phyloP scores from a whole-genome alignment of 208 protist genomes.

The Leishmania major region DNA sequence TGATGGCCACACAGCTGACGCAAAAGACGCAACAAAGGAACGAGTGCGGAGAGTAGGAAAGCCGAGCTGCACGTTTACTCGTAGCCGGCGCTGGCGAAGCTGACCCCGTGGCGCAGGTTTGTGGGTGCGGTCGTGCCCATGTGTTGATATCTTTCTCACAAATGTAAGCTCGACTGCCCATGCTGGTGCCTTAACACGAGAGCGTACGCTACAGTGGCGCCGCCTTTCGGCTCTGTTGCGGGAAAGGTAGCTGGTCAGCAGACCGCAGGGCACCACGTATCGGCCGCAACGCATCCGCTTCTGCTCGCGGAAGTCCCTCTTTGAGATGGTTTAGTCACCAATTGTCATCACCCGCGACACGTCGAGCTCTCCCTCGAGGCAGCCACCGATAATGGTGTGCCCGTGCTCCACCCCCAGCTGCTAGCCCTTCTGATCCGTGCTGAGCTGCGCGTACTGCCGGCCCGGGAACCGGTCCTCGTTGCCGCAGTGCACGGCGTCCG shows the following conservation, averaged over 20 bases:
- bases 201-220: constrained; percentile 18
- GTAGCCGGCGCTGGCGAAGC: constrained; percentile 31
- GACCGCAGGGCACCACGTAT: constrained; percentile 33
- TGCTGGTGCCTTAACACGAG: constrained; percentile 28
- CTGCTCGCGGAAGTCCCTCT: constrained; percentile 30
- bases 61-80: constrained; percentile 3
- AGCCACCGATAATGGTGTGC: constrained; percentile 28
- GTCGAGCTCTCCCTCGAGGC: constrained; percentile 17
- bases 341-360: constrained; percentile 15
- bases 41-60: not conserved
- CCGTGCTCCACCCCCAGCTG: constrained; percentile 27
- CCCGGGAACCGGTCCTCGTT: constrained; percentile 30
- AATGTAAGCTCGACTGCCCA: constrained; percentile 31
- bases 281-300: constrained; percentile 38
- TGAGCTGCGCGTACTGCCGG: constrained; percentile 20
- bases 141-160: constrained; percentile 15
- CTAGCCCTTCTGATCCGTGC: constrained; percentile 24
- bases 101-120: constrained; percentile 22
- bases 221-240: constrained; percentile 20
- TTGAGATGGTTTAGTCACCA: constrained; percentile 26
- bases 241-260: constrained; percentile 14
- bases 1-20: not conserved
- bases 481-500: constrained; percentile 34
- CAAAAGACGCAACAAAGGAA: not conserved
- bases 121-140: constrained; percentile 33